Evolutionary conservation across 805 yeast genomes (phyloP).

Genomic region (Schwanniomyces sp.): DNA sequence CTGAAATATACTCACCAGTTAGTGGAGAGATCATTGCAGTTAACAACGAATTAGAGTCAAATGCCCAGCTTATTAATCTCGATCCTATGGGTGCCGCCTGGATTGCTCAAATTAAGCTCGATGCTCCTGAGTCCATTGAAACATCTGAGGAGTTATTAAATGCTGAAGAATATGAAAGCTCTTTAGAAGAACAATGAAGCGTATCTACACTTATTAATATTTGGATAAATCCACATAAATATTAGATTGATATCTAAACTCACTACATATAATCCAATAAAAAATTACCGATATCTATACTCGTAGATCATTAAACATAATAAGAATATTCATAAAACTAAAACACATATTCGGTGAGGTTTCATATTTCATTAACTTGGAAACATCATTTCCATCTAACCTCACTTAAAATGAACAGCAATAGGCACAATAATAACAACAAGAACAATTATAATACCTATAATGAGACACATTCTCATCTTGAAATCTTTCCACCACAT

Average conservation of each 20-base stretch:
- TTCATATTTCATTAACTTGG: neutral
- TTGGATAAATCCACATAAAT: neutral
- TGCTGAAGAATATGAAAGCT: slow-evolving; percentile 55
- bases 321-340: slow-evolving; percentile 1
- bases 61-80: slow-evolving; percentile 76
- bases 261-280: neutral
- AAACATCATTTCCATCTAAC: neutral
- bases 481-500: slow-evolving; percentile 99
- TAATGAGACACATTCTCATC: slow-evolving; percentile 87
- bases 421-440: slow-evolving; percentile 91
- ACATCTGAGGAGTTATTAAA: slow-evolving; percentile 48
- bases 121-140: slow-evolving; percentile 30
- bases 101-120: slow-evolving; percentile 75
- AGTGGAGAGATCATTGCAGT: slow-evolving; percentile 72
- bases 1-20: slow-evolving; percentile 89
- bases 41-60: slow-evolving; percentile 62
- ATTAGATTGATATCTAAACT: neutral
- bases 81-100: slow-evolving; percentile 96
- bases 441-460: slow-evolving; percentile 73
- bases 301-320: slow-evolving; percentile 1
- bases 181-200: slow-evolving; percentile 47
- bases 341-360: neutral
- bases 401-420: slow-evolving; percentile 70
- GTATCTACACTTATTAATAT: neutral
- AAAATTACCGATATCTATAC: neutral